Percentiles rank a stretch among this genome's conserved stretches.
phyloP scores from a whole-genome alignment of 495 filamentous ascomycete genomes.

The Penicillium manginii region DNA sequence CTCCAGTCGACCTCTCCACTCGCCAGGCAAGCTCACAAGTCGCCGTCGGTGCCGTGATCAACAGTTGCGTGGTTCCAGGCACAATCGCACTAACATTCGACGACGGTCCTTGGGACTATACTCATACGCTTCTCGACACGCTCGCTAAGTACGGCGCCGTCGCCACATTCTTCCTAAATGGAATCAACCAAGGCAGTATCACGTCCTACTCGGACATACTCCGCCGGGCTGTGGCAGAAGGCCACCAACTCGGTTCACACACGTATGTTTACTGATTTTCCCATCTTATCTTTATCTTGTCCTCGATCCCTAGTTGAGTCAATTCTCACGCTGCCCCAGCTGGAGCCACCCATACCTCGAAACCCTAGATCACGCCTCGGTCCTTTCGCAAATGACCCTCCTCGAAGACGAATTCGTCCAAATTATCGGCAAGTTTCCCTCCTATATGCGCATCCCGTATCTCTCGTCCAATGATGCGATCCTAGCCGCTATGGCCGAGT shows the following conservation, averaged over 20 bases:
- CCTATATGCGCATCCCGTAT: conserved; percentile 65
- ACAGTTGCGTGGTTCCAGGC: conserved; percentile 60
- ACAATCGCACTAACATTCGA: conserved; percentile 77
- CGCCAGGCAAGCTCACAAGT: conserved; percentile 25
- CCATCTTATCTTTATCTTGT: background rate
- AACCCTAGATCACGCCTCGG: conserved; percentile 51
- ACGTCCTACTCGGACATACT: conserved; percentile 56
- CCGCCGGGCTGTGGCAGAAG: conserved; percentile 59
- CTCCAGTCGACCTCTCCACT: background rate
- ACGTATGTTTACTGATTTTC: conserved; percentile 51
- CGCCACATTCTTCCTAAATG: conserved; percentile 77
- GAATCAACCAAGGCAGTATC: conserved; percentile 65
- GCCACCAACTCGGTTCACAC: conserved; percentile 78
- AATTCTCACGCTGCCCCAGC: conserved; percentile 13
- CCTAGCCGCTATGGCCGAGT: conserved; percentile 31
- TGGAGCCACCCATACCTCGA: conserved; percentile 66
- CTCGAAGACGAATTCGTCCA: conserved; percentile 71
- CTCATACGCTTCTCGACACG: conserved; percentile 63
- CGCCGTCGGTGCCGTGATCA: conserved; percentile 57
- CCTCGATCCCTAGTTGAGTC: background rate
- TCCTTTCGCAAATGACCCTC: conserved; percentile 66
- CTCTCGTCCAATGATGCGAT: conserved; percentile 36
- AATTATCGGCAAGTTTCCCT: conserved; percentile 72
- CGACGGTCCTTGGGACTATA: conserved; percentile 73
- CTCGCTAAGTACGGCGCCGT: conserved; percentile 61